Evolutionary conservation across 805 yeast genomes (phyloP).

Genomic region (Saccharomycopsis olivae): DNA sequence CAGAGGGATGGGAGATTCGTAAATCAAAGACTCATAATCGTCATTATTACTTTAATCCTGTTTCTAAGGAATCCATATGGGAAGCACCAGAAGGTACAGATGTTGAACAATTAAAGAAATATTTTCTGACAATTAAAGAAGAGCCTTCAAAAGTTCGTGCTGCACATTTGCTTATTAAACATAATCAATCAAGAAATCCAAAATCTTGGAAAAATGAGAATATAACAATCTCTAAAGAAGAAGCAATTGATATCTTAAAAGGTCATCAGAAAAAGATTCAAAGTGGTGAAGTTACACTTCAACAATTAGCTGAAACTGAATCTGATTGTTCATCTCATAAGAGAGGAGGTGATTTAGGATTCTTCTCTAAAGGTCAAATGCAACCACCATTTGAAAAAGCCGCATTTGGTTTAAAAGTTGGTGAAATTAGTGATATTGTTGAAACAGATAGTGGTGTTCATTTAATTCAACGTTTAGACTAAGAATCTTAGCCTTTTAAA

Average conservation of each 20-base stretch:
- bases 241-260: constrained; percentile 44
- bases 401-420: constrained; percentile 69
- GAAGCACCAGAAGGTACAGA: constrained; percentile 84
- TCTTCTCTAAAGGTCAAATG: constrained; percentile 85
- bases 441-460: constrained; percentile 92
- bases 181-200: constrained; percentile 76
- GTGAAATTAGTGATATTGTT: constrained; percentile 72
- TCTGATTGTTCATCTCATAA: constrained; percentile 84
- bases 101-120: constrained; percentile 41
- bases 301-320: constrained; percentile 67
- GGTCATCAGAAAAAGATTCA: constrained; percentile 47
- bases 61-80: constrained; percentile 74
- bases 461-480: constrained; percentile 73
- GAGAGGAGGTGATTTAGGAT: constrained; percentile 88
- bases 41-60: constrained; percentile 71
- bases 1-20: constrained; percentile 74
- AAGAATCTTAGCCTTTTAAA: no score
- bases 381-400: constrained; percentile 91
- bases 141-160: constrained; percentile 51
- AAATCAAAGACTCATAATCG: constrained; percentile 71
- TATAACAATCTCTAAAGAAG: constrained; percentile 74
- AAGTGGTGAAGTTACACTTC: constrained; percentile 55
- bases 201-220: constrained; percentile 78
- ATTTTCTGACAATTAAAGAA: constrained; percentile 32
- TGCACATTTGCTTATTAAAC: constrained; percentile 76